Percentiles rank a stretch among this genome's conserved stretches.
Conservation (phyloP, 1,139 yeast genomes). For the Hemisphaericaspora xylofermentans region DNA sequence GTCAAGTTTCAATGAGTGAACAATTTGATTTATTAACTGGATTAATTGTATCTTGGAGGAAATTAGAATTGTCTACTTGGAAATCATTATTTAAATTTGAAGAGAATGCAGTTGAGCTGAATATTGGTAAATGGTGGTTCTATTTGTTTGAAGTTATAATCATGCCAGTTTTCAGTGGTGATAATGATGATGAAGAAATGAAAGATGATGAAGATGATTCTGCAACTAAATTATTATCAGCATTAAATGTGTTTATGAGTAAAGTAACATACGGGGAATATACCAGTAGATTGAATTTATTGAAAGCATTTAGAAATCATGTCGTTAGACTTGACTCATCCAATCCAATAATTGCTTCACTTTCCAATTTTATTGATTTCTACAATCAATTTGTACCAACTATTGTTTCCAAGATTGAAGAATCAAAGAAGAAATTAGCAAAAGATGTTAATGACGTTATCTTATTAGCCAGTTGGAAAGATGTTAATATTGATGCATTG, state of each 20-base stretch:
- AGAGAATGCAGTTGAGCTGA: constrained; percentile 48
- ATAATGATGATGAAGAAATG: constrained; percentile 1
- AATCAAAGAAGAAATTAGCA: constrained; percentile 55
- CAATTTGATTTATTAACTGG: constrained; percentile 59
- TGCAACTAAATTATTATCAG: constrained; percentile 51
- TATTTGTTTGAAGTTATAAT: constrained; percentile 75
- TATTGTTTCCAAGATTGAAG: constrained; percentile 45
- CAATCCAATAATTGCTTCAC: constrained; percentile 36
- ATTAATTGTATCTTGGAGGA: constrained; percentile 87
- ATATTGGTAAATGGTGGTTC: constrained; percentile 87
- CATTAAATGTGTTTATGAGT: constrained; percentile 73
- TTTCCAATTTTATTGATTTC: constrained; percentile 62
- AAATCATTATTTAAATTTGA: constrained; percentile 70
- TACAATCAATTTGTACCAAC: constrained; percentile 62
- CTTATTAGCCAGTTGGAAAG: constrained; percentile 93
- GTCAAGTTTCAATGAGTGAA: constrained; percentile 62
- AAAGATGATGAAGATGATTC: constrained; percentile 21
- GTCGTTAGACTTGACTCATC: constrained; percentile 21
- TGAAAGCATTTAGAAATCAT: constrained; percentile 65
- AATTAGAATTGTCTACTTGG: constrained; percentile 85
- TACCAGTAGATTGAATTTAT: constrained; percentile 51
- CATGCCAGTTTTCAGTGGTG: constrained; percentile 37
- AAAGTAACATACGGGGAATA: constrained; percentile 79
- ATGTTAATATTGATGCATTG: constrained; percentile 88
- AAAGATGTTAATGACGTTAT: constrained; percentile 85